Evolutionary conservation across 2,329 filamentous ascomycete species (phyloP), one percentile per base, ranked within the genome.

Genomic region (Alternaria gaisen): DNA sequence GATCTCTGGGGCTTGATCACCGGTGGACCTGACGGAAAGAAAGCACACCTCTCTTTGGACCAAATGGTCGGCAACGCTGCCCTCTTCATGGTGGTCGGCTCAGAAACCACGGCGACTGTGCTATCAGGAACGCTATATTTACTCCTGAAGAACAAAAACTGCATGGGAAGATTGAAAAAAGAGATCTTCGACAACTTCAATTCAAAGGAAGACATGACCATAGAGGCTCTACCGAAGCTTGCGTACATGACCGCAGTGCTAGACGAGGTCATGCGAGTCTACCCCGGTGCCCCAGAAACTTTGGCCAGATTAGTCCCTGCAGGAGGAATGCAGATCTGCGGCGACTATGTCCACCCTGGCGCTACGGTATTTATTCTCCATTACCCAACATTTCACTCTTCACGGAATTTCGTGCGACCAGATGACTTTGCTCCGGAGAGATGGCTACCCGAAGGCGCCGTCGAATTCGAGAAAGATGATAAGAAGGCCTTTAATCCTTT

Each of bases 1-100:
- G 56, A 48, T 54, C 56, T 58, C 20, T 58, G 50, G 56, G 50
- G 43, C 14, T 43, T 54, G 28, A 58, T 50, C 43, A 58, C 20
- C 3, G 28, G 34, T 36, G 41, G 34, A 7, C n/a, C 34, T 14
- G 56, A 48, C 20, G 36, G 20, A 36, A 48, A 58, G 34, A 55
- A 53, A 54, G 56, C 56, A 34, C 42, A 28, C 18, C 56, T 55
- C 34, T 55, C 36, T 22, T 34, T 52, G 14, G 55, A 53, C 24
- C 55, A 53, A 40, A 48, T 55, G 43, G 43, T 50, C 22, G 51
- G 51, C n/a, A 59, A 59, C 11, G 56, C 51, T 12, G 56, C 52
- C 26, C 43, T 55, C 12, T 48, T 59, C 36, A 59, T 55, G 51
- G 43, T 55, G 18, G 51, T 59, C 7, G 56, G 56, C 20, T 59